Percentiles rank a stretch among this genome's conserved stretches.
These are phyloP conservation scores for Cercis canadensis DNA, from an alignment of 306 rosid species.

Conservation along the genomic window DNA sequence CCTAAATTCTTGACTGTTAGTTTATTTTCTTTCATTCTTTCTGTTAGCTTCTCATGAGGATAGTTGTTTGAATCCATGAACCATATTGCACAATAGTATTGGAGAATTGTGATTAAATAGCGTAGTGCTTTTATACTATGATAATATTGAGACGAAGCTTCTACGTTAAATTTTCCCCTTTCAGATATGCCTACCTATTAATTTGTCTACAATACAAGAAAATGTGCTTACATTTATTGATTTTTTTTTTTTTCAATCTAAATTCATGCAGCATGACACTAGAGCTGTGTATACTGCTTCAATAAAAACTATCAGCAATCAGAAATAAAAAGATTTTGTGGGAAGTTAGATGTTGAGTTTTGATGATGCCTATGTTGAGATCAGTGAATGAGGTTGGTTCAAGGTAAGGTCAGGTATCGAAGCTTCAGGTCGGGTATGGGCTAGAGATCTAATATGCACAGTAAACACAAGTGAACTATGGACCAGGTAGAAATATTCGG, in stretches of 20 bases:
- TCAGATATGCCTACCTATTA: slow-evolving; percentile 21
- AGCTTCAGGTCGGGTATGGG: too few relatives aligned
- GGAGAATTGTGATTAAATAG: slow-evolving; percentile 27
- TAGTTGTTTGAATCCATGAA: slow-evolving; percentile 37
- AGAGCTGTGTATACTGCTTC: slow-evolving; percentile 99
- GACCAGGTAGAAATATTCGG: too few relatives aligned
- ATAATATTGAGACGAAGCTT: slow-evolving; percentile 22
- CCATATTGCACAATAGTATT: slow-evolving; percentile 20
- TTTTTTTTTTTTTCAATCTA: slow-evolving; percentile 38
- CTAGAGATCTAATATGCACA: too few relatives aligned
- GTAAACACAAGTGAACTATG: too few relatives aligned
- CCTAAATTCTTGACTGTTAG: slow-evolving; percentile 9
- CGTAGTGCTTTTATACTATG: slow-evolving; percentile 23
- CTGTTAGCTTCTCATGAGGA: slow-evolving; percentile 28
- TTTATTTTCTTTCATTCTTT: slow-evolving; percentile 1
- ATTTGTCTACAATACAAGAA: slow-evolving; percentile 24
- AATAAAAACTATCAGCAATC: slow-evolving; percentile 97
- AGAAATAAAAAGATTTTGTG: slow-evolving; percentile 95
- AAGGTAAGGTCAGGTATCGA: too few relatives aligned
- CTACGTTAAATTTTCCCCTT: slow-evolving; percentile 29
- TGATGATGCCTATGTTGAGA: too few relatives aligned
- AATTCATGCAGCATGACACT: slow-evolving; percentile 80
- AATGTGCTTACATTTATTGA: slow-evolving; percentile 18
- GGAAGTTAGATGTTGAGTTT: slow-evolving; percentile 97
- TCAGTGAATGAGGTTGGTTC: too few relatives aligned